Evolutionary conservation across 345 rosid genomes (phyloP), one percentile per base, ranked within the genome.

Genomic region (Hibiscus mutabilis): DNA sequence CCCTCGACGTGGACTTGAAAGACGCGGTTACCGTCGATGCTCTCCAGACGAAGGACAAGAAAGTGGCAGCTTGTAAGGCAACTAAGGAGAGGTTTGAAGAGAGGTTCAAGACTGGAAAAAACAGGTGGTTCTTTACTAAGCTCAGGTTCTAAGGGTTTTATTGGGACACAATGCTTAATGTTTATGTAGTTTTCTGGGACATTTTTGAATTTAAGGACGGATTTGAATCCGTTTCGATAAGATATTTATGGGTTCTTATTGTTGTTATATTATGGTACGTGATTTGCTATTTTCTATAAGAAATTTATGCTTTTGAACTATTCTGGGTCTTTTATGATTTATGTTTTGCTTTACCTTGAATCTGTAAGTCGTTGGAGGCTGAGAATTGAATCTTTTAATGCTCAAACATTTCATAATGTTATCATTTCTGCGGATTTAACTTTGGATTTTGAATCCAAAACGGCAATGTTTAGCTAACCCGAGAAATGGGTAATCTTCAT

Each of bases 111-210:
- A 53, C 57, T 7, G 89, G 89, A 0, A 86, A 86, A 79, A 86
- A 86, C 81, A 81, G 87, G 71, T 86, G 87, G 89, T 86, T 83
- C 76, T 86, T 86, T 44, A 86, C 87, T 25, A 86, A 86, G 76
- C 84, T 86, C 55, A 84, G 90, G 86, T 86, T 86, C 60, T 86
- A 71, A 77, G 31, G 5, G 5, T 58, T 70, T 72, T 40, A 12
- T 73, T 55, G 1, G 29, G 15, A 8, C 57, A n/a, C 0, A 16
- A 49, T 16, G 19, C 5, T 4, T 49, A 49, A 53, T 53, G 24
- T 18, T 53, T 53, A 31, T 61, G 47, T 65, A 59, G 62, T 49
- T 49, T n/a, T 71, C 42, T 71, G 59, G 2, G 64, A 57, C 16
- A 51, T 27, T 76, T 40, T 25, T 15, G 13, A 24, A n/a, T 37